phyloP scores from a whole-genome alignment of 169 alveolate species.

The Condylostoma magnum region DNA sequence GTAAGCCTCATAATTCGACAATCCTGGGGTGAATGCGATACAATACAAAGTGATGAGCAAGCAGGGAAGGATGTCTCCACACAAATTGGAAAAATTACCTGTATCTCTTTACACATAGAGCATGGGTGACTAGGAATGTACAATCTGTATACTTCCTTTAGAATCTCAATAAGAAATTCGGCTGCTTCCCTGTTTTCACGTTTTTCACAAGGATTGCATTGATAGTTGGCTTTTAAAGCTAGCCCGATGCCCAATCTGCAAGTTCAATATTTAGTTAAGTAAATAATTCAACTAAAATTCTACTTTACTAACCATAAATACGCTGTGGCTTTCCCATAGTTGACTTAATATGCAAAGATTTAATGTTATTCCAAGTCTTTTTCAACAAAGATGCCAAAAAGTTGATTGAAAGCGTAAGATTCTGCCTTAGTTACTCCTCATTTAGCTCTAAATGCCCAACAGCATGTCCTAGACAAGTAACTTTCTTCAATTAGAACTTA shows the following conservation, averaged over 20 bases:
- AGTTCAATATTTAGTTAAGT: too few species aligned
- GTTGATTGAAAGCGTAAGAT: slow-evolving; percentile 96
- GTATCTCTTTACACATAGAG: too few species aligned
- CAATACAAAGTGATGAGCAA: too few species aligned
- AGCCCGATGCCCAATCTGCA: slow-evolving; percentile 73
- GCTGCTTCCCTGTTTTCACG: slow-evolving; percentile 78
- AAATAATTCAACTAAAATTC: too few species aligned
- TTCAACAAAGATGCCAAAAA: slow-evolving; percentile 98
- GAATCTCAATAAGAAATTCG: slow-evolving; percentile 6
- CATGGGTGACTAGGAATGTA: too few species aligned
- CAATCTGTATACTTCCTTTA: too few species aligned
- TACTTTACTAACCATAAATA: slow-evolving; percentile 96
- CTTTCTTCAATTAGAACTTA: slow-evolving; percentile 93
- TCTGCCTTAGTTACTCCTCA: slow-evolving; percentile 95
- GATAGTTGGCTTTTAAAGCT: slow-evolving; percentile 66
- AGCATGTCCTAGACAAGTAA: slow-evolving; percentile 98
- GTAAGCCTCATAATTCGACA: too few species aligned
- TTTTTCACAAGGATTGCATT: slow-evolving; percentile 73
- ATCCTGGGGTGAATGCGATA: too few species aligned
- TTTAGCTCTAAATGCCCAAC: slow-evolving; percentile 97
- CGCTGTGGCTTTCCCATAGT: slow-evolving; percentile 98
- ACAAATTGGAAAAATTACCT: too few species aligned
- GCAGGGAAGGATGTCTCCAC: too few species aligned
- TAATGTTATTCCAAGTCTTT: slow-evolving; percentile 99
- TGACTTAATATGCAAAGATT: slow-evolving; percentile 96